These are phyloP conservation scores for Parastagonospora avenae DNA, from an alignment of 2,329 filamentous ascomycete genomes.

Conservation along the genomic window DNA sequence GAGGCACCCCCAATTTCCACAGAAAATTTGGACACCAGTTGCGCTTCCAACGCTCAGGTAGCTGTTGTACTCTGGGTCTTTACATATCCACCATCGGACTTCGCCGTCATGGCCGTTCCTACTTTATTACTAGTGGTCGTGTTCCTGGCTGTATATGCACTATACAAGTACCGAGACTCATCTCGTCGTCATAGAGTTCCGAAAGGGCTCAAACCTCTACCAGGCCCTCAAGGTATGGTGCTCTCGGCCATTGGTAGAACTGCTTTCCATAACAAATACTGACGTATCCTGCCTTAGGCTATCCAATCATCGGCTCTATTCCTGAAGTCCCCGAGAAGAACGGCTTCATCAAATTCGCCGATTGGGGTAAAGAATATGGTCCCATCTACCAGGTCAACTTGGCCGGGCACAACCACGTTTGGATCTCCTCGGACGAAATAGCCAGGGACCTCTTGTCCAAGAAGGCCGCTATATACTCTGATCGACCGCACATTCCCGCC, in stretches of 20 bases:
- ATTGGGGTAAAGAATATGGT: slow-evolving; percentile 52
- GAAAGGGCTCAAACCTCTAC: slow-evolving; percentile 44
- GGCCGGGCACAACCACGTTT: slow-evolving; percentile 53
- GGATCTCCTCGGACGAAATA: slow-evolving; percentile 52
- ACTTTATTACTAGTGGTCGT: slow-evolving; percentile 32
- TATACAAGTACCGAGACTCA: slow-evolving; percentile 35
- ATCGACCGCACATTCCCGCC: slow-evolving; percentile 53
- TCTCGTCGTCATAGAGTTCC: slow-evolving; percentile 38
- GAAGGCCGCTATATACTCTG: slow-evolving; percentile 53
- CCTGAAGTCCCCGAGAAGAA: slow-evolving; percentile 52
- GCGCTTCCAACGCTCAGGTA: slow-evolving; percentile 10
- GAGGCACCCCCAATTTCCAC: slow-evolving; percentile 12
- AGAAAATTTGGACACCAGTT: slow-evolving; percentile 13
- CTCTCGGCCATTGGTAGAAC: slow-evolving; percentile 3
- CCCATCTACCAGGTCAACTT: slow-evolving; percentile 54
- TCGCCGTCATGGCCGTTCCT: slow-evolving; percentile 37
- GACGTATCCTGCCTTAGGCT: slow-evolving; percentile 37
- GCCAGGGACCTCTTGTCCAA: slow-evolving; percentile 52
- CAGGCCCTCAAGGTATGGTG: slow-evolving; percentile 48
- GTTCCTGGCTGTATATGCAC: slow-evolving; percentile 28
- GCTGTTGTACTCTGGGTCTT: slow-evolving; percentile 8
- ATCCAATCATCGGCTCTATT: slow-evolving; percentile 50
- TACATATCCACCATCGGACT: slow-evolving; percentile 4
- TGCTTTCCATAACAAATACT: slow-evolving; percentile 6
- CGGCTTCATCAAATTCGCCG: slow-evolving; percentile 52